phyloP scores from a whole-genome alignment of 768 basidiomycete species.

The Suillus discolor region DNA sequence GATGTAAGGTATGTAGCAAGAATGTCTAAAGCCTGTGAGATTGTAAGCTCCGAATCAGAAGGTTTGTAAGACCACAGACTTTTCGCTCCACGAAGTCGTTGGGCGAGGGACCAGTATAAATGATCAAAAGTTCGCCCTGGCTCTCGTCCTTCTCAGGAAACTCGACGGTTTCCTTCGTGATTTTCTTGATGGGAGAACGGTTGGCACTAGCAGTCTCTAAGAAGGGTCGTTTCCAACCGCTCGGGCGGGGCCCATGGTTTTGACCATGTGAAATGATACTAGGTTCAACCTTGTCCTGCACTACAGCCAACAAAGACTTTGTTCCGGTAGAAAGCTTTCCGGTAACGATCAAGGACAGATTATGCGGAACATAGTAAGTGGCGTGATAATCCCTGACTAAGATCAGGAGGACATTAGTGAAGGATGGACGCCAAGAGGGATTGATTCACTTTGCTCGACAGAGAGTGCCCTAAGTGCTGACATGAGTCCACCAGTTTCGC shows the following conservation, averaged over 20 bases:
- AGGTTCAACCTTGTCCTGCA: slow-evolving; percentile 85
- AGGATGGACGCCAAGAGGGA: slow-evolving; percentile 9
- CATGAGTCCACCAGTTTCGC: slow-evolving; percentile 97
- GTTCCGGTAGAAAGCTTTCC: slow-evolving; percentile 85
- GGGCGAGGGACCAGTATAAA: slow-evolving; percentile 76
- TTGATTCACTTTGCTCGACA: slow-evolving; percentile 78
- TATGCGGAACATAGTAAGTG: slow-evolving; percentile 92
- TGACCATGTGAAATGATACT: slow-evolving; percentile 75
- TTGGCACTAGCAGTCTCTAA: slow-evolving; percentile 80
- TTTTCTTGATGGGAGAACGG: slow-evolving; percentile 53
- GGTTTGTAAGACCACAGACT: slow-evolving; percentile 37
- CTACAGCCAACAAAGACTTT: slow-evolving; percentile 72
- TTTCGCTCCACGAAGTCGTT: slow-evolving; percentile 73
- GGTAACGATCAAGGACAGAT: slow-evolving; percentile 84
- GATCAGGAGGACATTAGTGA: slow-evolving; percentile 21
- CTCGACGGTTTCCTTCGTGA: slow-evolving; percentile 69
- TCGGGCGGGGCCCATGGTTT: slow-evolving; percentile 66
- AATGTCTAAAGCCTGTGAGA: slow-evolving; percentile 74
- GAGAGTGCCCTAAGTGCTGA: slow-evolving; percentile 83
- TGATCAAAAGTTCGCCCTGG: slow-evolving; percentile 83
- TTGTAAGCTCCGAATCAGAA: background rate
- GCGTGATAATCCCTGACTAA: slow-evolving; percentile 88
- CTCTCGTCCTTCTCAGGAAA: slow-evolving; percentile 98
- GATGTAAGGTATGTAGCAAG: slow-evolving; percentile 89
- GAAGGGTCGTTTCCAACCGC: slow-evolving; percentile 93